Evolutionary conservation across 1,284 basidiomycete genomes (phyloP).

Genomic region (Moniliella sp.): DNA sequence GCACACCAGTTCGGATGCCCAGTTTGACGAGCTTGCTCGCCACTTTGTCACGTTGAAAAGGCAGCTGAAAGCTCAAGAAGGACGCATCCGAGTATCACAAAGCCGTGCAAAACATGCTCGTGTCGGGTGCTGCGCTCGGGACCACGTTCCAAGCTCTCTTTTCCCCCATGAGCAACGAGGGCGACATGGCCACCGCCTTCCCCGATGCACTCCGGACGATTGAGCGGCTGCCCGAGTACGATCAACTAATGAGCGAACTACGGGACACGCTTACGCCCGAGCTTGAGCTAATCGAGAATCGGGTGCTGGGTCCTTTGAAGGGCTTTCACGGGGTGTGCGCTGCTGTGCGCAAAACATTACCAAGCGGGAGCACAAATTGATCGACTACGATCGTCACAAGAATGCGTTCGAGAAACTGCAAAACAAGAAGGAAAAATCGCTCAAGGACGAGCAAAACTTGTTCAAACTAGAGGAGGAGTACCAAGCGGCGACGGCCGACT

Average conservation of each 20-base stretch:
- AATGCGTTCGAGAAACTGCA: conserved; percentile 80
- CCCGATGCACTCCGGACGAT: conserved; percentile 60
- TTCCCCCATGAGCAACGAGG: conserved; percentile 37
- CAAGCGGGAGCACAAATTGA: conserved; percentile 85
- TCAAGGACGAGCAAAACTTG: conserved; percentile 33
- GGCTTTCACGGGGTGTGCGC: conserved; percentile 72
- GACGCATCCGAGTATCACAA: conserved; percentile 73
- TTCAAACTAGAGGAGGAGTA: conserved; percentile 91
- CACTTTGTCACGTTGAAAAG: conserved; percentile 57
- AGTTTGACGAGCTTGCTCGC: conserved; percentile 23
- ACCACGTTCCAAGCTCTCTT: conserved; percentile 51
- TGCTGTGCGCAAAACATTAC: conserved; percentile 73
- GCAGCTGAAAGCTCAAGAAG: conserved; percentile 71
- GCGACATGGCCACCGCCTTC: conserved; percentile 58
- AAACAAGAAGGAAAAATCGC: conserved; percentile 55
- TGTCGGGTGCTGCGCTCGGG: conserved; percentile 53
- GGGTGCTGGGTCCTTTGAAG: conserved; percentile 67
- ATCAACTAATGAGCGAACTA: conserved; percentile 60
- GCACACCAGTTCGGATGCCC: conserved; percentile 22
- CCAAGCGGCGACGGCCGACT: conserved; percentile 78
- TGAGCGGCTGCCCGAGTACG: conserved; percentile 51
- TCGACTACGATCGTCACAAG: conserved; percentile 88
- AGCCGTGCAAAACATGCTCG: conserved; percentile 44
- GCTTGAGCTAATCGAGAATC: conserved; percentile 75
- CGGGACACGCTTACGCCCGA: conserved; percentile 59